Conservation (phyloP, 768 basidiomycete genomes). For the Termitomyces sp. region DNA sequence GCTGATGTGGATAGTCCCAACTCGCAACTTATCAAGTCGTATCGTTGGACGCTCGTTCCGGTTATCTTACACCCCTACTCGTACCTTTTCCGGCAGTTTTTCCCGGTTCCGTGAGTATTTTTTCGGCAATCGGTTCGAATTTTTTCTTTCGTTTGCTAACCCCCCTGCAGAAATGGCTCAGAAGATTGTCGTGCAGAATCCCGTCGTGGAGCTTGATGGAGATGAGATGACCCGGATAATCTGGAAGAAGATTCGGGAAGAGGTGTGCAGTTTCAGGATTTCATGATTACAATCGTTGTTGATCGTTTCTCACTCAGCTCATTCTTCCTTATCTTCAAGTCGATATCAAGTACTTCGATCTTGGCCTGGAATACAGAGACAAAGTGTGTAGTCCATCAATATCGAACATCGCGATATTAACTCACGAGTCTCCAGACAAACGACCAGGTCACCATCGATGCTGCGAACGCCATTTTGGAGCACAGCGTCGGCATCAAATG, state of each 20-base stretch:
- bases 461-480: constrained; percentile 91
- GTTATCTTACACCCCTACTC: constrained; percentile 11
- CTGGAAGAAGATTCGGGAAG: constrained; percentile 96
- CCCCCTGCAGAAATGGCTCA: constrained; percentile 25
- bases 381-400: constrained; percentile 42
- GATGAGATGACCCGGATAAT: constrained; percentile 99
- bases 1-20: constrained; percentile 15
- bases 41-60: constrained; percentile 5
- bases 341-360: constrained; percentile 97
- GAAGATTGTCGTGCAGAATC: constrained; percentile 83
- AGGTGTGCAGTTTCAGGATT: constrained; percentile 49
- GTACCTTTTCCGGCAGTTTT: constrained; percentile 17
- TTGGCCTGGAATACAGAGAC: constrained; percentile 94
- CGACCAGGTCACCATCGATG: constrained; percentile 89
- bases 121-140: constrained; percentile 9
- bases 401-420: background rate
- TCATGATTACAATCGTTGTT: background rate
- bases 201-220: constrained; percentile 92
- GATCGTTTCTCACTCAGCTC: constrained; percentile 49
- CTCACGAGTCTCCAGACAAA: constrained; percentile 57
- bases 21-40: constrained; percentile 15
- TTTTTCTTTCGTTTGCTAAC: background rate
- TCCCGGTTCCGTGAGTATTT: constrained; percentile 16
- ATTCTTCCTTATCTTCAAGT: constrained; percentile 93
- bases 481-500: constrained; percentile 98